These are phyloP conservation scores for Cyclotella cryptica DNA, from an alignment of 108 stramenopile species.

Conservation along the genomic window DNA sequence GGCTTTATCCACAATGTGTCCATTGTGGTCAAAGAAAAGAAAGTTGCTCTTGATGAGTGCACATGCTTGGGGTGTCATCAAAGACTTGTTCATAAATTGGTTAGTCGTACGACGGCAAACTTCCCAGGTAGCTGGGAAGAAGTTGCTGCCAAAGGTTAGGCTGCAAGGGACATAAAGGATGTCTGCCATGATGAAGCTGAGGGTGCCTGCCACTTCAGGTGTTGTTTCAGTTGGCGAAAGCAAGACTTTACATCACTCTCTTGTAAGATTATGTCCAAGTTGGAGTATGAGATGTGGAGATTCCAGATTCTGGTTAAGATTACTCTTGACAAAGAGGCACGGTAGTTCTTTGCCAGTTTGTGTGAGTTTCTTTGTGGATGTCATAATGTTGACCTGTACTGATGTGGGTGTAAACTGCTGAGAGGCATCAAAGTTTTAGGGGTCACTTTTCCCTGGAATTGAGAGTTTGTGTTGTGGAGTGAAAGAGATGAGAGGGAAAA, in stretches of 20 bases:
- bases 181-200: background rate
- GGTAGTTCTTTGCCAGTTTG: background rate
- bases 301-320: conserved; percentile 2
- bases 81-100: background rate
- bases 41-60: background rate
- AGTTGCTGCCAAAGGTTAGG: conserved; percentile 10
- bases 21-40: background rate
- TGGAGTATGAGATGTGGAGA: conserved; percentile 2
- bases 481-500: too few species aligned
- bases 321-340: background rate
- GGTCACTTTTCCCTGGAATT: too few species aligned
- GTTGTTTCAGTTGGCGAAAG: conserved; percentile 20
- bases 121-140: conserved; percentile 2
- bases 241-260: conserved; percentile 13
- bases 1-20: background rate
- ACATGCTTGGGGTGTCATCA: background rate
- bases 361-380: background rate
- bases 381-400: conserved; percentile 17
- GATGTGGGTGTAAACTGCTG: background rate
- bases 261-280: conserved; percentile 1
- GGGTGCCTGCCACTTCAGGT: conserved; percentile 1
- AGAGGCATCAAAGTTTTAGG: background rate
- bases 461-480: too few species aligned
- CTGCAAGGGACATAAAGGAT: conserved; percentile 1
- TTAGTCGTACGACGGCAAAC: background rate